These are phyloP conservation scores for Penicillium oxalicum DNA, from an alignment of 2,329 filamentous ascomycete species.

Conservation along the genomic window DNA sequence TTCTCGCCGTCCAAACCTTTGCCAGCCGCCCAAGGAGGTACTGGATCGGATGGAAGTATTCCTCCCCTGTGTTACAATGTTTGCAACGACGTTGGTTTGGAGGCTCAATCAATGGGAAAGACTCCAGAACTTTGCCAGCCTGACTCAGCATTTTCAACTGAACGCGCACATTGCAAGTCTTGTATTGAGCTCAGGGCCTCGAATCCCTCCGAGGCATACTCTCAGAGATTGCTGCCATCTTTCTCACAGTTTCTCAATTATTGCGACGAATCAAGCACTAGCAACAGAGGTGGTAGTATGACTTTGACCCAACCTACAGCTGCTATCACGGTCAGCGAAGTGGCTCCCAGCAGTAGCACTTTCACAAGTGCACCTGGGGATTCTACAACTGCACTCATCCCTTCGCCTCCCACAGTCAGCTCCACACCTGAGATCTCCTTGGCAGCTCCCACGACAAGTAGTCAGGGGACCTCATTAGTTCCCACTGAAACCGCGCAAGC, in stretches of 20 bases:
- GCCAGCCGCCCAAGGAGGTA: neutral
- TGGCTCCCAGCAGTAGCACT: neutral
- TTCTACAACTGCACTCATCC: neutral
- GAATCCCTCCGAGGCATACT: constrained; percentile 4
- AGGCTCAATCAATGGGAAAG: constrained; percentile 5
- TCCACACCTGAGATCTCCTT: neutral
- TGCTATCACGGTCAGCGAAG: neutral
- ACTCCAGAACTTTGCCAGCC: constrained; percentile 6
- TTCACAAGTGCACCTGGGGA: neutral
- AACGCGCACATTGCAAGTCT: constrained; percentile 5
- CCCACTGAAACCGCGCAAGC: too few relatives aligned
- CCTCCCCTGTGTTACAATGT: constrained; percentile 8
- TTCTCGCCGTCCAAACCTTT: neutral
- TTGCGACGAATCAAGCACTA: constrained; percentile 8
- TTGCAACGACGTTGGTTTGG: constrained; percentile 5
- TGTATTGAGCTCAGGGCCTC: constrained; percentile 5
- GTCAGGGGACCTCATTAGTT: too few relatives aligned
- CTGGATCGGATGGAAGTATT: constrained; percentile 2
- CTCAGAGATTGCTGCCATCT: constrained; percentile 8
- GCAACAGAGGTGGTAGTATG: neutral
- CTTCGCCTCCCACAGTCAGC: too few relatives aligned
- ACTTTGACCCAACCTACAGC: neutral
- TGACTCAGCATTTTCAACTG: constrained; percentile 9
- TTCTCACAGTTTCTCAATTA: constrained; percentile 15
- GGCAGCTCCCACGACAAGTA: neutral